Conservation (phyloP, 2,329 filamentous ascomycete species). For the Sphaerulina vaccinii region DNA sequence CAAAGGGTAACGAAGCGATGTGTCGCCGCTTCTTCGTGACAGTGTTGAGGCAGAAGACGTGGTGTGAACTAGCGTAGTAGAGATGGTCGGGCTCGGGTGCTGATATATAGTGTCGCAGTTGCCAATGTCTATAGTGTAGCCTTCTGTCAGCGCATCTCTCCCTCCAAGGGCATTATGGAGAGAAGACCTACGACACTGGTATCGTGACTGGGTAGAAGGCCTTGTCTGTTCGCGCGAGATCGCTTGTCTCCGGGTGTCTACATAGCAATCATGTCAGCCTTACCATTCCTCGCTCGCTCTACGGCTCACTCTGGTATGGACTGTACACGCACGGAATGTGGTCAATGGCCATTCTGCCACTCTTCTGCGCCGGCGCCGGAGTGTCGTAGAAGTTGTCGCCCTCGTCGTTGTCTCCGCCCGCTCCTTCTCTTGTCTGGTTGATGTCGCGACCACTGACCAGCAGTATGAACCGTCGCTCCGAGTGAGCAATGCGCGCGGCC, state of each 20-base stretch:
- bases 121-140: constrained; percentile 65
- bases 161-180: constrained; percentile 32
- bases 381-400: neutral
- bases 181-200: constrained; percentile 50
- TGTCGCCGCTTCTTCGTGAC: constrained; percentile 68
- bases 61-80: constrained; percentile 77
- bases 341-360: constrained; percentile 34
- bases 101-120: constrained; percentile 86
- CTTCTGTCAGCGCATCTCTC: neutral
- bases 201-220: constrained; percentile 51
- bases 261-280: constrained; percentile 7
- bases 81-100: constrained; percentile 72
- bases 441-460: neutral
- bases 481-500: neutral
- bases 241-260: constrained; percentile 48
- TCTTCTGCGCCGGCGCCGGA: constrained; percentile 6
- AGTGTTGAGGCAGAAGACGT: constrained; percentile 60
- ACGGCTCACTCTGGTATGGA: neutral
- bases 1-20: constrained; percentile 66
- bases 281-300: neutral
- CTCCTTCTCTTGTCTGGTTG: neutral
- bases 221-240: constrained; percentile 46
- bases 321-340: constrained; percentile 25
- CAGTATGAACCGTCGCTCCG: neutral
- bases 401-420: neutral